phyloP scores from a whole-genome alignment of 2,329 filamentous ascomycete species.

The Periconia sp. region DNA sequence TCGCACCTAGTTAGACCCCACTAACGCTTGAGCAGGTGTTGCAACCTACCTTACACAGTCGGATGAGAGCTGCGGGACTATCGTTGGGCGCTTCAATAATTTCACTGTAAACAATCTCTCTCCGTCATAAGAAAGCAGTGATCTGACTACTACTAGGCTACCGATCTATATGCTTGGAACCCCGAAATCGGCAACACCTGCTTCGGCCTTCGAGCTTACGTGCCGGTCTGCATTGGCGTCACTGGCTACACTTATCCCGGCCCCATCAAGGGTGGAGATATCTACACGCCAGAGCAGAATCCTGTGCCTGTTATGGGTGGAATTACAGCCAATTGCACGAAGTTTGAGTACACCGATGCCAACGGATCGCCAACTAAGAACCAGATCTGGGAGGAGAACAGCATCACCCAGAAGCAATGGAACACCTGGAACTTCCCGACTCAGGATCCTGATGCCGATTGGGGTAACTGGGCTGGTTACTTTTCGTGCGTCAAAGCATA shows the following conservation, averaged over 20 bases:
- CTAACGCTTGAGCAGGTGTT: slow-evolving; percentile 8
- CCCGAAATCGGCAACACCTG: slow-evolving; percentile 29
- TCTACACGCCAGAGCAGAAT: slow-evolving; percentile 15
- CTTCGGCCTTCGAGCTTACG: slow-evolving; percentile 33
- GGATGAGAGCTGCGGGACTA: slow-evolving; percentile 32
- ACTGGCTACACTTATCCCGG: slow-evolving; percentile 23
- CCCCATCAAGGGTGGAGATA: slow-evolving; percentile 19
- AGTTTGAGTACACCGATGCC: slow-evolving; percentile 27
- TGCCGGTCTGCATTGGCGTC: slow-evolving; percentile 36
- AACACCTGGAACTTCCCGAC: slow-evolving; percentile 19
- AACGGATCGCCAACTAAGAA: slow-evolving; percentile 11
- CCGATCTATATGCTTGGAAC: slow-evolving; percentile 40
- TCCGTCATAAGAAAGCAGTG: too few species aligned
- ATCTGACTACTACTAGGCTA: slow-evolving; percentile 7
- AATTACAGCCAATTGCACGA: slow-evolving; percentile 29
- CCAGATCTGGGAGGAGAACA: slow-evolving; percentile 8
- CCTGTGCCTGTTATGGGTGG: slow-evolving; percentile 35
- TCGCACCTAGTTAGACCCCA: too few species aligned
- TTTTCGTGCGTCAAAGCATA: slow-evolving; percentile 19
- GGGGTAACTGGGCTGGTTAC: slow-evolving; percentile 17
- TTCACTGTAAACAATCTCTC: slow-evolving; percentile 23
- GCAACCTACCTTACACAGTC: slow-evolving; percentile 29
- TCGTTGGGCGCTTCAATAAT: slow-evolving; percentile 33
- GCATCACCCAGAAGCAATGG: slow-evolving; percentile 19
- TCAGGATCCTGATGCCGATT: slow-evolving; percentile 11